These are phyloP conservation scores for Chytriomyces sp. DNA, from an alignment of 192 early-diverging fungal genomes.

Conservation along the genomic window DNA sequence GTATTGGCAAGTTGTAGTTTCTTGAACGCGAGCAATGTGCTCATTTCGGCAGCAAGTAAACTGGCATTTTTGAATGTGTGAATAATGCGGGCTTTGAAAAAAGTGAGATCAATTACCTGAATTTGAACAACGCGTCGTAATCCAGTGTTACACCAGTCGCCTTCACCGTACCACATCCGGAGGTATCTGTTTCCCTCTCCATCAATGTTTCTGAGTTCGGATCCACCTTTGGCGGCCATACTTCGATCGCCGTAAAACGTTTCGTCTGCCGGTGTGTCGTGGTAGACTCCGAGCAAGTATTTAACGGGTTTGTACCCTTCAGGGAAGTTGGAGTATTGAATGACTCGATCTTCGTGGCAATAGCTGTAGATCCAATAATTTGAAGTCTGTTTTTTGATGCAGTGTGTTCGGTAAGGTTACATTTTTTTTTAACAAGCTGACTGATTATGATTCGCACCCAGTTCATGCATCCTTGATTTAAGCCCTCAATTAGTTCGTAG, in stretches of 20 bases:
- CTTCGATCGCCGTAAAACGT: constrained; percentile 29
- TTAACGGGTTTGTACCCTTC: background rate
- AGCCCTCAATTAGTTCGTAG: constrained; percentile 1
- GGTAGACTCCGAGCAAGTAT: constrained; percentile 37
- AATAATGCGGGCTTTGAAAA: background rate
- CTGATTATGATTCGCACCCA: background rate
- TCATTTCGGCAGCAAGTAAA: constrained; percentile 80
- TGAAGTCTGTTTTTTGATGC: constrained; percentile 21
- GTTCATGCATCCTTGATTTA: constrained; percentile 14
- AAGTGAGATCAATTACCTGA: constrained; percentile 1
- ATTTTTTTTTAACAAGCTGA: background rate
- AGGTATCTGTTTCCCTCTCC: constrained; percentile 59
- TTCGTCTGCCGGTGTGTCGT: background rate
- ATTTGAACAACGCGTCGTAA: constrained; percentile 74
- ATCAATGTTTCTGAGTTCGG: constrained; percentile 44
- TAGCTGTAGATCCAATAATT: constrained; percentile 88
- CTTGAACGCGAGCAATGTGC: constrained; percentile 68
- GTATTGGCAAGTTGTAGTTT: constrained; percentile 76
- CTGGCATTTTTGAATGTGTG: constrained; percentile 41
- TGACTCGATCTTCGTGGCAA: constrained; percentile 70
- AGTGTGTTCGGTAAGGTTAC: no score
- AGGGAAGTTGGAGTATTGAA: constrained; percentile 63
- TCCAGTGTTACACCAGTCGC: constrained; percentile 75
- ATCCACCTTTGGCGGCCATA: constrained; percentile 41
- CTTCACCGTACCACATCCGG: constrained; percentile 73